Conservation (phyloP, 306 rosid species). For the Corylus heterophylla region DNA sequence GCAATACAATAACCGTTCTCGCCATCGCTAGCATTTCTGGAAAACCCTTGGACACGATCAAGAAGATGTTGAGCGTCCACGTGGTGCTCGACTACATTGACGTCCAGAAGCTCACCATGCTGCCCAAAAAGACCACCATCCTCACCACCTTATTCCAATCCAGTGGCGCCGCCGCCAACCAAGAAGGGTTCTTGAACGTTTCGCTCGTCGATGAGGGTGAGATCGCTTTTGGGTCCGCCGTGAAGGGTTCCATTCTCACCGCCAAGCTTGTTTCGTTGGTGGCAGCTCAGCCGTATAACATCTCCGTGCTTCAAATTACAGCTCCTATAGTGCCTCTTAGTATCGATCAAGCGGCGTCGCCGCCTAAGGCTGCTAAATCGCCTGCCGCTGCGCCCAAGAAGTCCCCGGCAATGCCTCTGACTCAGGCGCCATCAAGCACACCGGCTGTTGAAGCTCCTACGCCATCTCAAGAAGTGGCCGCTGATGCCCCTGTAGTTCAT, state of each 20-base stretch:
- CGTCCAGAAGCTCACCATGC: constrained; percentile 29
- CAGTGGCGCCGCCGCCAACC: constrained; percentile 31
- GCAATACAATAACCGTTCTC: constrained; percentile 47
- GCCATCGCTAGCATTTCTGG: constrained; percentile 33
- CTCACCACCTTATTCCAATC: constrained; percentile 50
- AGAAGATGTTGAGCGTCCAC: constrained; percentile 43
- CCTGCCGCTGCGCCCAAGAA: constrained; percentile 1
- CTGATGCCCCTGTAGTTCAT: constrained; percentile 16
- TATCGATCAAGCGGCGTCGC: constrained; percentile 32
- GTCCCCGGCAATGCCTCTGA: constrained; percentile 25
- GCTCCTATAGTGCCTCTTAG: constrained; percentile 39
- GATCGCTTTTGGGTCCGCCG: constrained; percentile 47
- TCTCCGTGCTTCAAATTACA: constrained; percentile 57
- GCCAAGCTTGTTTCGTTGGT: constrained; percentile 39
- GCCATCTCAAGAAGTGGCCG: not conserved
- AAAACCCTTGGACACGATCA: constrained; percentile 27
- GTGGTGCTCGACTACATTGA: constrained; percentile 45
- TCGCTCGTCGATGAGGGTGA: constrained; percentile 38
- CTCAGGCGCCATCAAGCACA: constrained; percentile 18
- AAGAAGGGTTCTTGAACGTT: constrained; percentile 49
- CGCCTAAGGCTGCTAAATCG: not conserved
- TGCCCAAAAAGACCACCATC: not conserved
- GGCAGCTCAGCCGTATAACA: constrained; percentile 36
- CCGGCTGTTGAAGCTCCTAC: constrained; percentile 19
- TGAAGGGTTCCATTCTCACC: constrained; percentile 1